phyloP scores from a whole-genome alignment of 2,329 filamentous ascomycete species.

The Berkeleyomyces basicola region DNA sequence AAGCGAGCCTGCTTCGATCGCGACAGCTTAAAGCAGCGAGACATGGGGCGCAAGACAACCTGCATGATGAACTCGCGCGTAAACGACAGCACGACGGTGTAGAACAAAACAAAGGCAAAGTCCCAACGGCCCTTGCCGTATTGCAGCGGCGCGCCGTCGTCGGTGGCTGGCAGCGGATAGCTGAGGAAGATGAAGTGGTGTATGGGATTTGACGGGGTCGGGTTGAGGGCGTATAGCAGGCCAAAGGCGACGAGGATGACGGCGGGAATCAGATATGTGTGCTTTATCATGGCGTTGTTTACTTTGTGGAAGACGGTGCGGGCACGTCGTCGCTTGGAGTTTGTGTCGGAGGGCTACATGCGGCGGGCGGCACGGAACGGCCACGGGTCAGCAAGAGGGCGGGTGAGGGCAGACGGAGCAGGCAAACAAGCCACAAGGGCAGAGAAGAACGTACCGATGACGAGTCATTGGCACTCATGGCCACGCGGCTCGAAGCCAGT shows the following conservation, averaged over 20 bases:
- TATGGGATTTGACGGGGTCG: conserved; percentile 60
- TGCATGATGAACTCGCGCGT: conserved; percentile 96
- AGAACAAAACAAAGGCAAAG: conserved; percentile 75
- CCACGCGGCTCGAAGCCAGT: conserved; percentile 35
- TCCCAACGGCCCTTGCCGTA: conserved; percentile 87
- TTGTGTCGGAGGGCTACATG: conserved; percentile 8
- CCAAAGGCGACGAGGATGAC: conserved; percentile 48
- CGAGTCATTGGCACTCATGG: conserved; percentile 21
- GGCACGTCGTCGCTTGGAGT: conserved; percentile 39
- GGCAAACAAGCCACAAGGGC: not conserved
- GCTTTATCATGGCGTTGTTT: conserved; percentile 40
- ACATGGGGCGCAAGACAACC: conserved; percentile 62
- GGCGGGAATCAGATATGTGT: conserved; percentile 50
- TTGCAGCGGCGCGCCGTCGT: conserved; percentile 34
- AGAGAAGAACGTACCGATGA: conserved; percentile 9
- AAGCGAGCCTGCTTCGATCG: conserved; percentile 73
- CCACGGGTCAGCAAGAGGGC: not conserved
- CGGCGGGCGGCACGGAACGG: not conserved
- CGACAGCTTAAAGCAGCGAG: conserved; percentile 51
- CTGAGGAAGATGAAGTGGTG: conserved; percentile 78
- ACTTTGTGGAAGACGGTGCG: conserved; percentile 30
- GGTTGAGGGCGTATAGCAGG: conserved; percentile 56
- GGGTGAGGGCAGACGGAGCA: not conserved
- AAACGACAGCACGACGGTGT: conserved; percentile 77
- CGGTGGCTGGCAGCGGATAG: conserved; percentile 48